These are phyloP conservation scores for Thamnidium elegans DNA, from an alignment of 192 early-diverging fungal species.

Conservation along the genomic window DNA sequence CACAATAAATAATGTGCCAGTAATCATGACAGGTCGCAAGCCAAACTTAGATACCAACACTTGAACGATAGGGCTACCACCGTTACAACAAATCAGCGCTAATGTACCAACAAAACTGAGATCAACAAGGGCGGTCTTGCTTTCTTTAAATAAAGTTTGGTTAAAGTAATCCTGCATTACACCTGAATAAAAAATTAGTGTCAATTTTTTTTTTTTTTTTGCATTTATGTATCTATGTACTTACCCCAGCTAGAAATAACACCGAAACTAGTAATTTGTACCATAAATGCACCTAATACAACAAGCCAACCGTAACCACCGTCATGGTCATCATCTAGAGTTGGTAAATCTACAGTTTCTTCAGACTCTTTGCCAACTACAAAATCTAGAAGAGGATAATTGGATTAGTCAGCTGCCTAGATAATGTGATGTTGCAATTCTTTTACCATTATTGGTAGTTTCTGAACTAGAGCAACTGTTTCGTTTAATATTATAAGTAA, in stretches of 20 bases:
- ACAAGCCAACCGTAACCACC: conserved; percentile 44
- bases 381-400: no score
- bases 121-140: conserved; percentile 13
- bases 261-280: conserved; percentile 26
- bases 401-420: no score
- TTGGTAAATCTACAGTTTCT: no score
- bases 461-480: no score
- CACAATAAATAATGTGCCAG: conserved; percentile 12
- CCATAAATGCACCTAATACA: conserved; percentile 41
- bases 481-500: neutral
- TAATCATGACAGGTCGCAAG: conserved; percentile 11
- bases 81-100: conserved; percentile 5
- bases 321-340: conserved; percentile 21
- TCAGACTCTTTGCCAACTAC: no score
- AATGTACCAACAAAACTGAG: conserved; percentile 32
- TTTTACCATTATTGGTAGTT: no score
- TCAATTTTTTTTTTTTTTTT: no score
- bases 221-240: no score
- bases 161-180: conserved; percentile 36
- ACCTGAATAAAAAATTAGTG: conserved; percentile 10
- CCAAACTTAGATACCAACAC: conserved; percentile 16
- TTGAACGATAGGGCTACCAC: conserved; percentile 26
- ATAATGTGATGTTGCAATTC: no score
- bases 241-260: conserved; percentile 13
- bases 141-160: conserved; percentile 21